phyloP scores from a whole-genome alignment of 352 stramenopile genomes.

The Pythium folliculosum region DNA sequence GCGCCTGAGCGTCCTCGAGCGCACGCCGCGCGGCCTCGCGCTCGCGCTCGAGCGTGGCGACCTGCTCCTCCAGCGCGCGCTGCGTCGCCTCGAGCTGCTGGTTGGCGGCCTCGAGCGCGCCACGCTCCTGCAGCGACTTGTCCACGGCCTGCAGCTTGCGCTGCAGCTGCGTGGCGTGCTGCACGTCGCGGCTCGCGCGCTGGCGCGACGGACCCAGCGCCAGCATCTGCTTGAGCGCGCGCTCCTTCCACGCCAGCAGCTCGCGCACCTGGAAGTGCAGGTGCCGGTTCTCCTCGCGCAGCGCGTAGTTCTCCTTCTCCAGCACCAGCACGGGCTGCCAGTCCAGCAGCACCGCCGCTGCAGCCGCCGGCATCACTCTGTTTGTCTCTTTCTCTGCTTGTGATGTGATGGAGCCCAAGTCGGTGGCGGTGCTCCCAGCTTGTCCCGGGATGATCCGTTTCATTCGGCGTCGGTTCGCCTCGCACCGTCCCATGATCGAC shows the following conservation, averaged over 20 bases:
- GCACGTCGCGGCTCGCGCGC: conserved; percentile 45
- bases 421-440: neutral
- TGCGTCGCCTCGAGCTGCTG: conserved; percentile 41
- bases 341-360: conserved; percentile 43
- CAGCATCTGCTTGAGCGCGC: conserved; percentile 63
- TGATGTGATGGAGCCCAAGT: neutral
- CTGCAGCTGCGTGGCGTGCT: conserved; percentile 55
- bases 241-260: conserved; percentile 65
- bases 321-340: conserved; percentile 61
- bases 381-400: neutral
- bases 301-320: conserved; percentile 65
- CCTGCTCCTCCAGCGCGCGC: conserved; percentile 27
- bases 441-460: neutral
- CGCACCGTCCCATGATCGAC: too few species aligned
- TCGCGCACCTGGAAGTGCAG: conserved; percentile 54
- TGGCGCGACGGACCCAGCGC: conserved; percentile 53
- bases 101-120: conserved; percentile 46
- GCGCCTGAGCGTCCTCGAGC: conserved; percentile 15
- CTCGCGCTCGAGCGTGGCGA: conserved; percentile 36
- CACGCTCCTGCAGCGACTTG: conserved; percentile 52
- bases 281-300: conserved; percentile 58
- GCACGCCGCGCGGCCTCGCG: conserved; percentile 23
- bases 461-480: too few species aligned
- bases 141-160: conserved; percentile 57
- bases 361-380: conserved; percentile 29